phyloP scores from a whole-genome alignment of 192 early-diverging fungal genomes.

The Jimgerdemannia flammicorona region DNA sequence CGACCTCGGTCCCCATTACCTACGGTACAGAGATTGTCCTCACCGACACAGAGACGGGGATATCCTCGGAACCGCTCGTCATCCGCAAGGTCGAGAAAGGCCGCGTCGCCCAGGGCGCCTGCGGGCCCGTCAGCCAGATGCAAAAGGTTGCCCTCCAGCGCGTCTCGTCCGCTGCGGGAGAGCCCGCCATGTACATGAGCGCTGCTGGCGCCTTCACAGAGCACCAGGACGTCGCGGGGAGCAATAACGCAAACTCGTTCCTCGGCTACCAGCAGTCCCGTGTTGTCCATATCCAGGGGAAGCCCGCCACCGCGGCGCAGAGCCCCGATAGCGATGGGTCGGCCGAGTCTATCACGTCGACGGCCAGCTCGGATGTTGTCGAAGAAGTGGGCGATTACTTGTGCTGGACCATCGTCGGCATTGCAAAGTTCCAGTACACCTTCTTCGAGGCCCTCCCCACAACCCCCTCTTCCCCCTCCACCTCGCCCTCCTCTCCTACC shows the following conservation, averaged over 20 bases:
- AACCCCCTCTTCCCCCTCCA: conserved; percentile 7
- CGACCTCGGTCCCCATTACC: conserved; percentile 38
- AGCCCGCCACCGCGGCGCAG: background rate
- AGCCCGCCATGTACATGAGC: conserved; percentile 19
- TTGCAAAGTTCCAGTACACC: conserved; percentile 46
- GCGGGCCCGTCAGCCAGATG: conserved; percentile 79
- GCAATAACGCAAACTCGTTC: background rate
- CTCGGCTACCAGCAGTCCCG: background rate
- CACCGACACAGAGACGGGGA: conserved; percentile 57
- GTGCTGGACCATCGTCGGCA: conserved; percentile 85
- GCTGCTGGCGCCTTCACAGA: conserved; percentile 27
- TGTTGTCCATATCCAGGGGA: background rate
- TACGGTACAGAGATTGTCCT: conserved; percentile 76
- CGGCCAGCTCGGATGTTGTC: background rate
- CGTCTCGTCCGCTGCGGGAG: conserved; percentile 21
- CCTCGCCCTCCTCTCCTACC: conserved; percentile 30
- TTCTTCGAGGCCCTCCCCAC: conserved; percentile 39
- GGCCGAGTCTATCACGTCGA: background rate
- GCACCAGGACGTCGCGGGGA: background rate
- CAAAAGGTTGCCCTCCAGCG: conserved; percentile 73
- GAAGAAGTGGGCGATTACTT: conserved; percentile 70
- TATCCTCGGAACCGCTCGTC: conserved; percentile 64
- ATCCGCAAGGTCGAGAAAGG: conserved; percentile 80
- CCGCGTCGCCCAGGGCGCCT: conserved; percentile 54
- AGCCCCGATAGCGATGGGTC: background rate